Conservation (phyloP, 1,139 yeast species). For the Pichia sp. region DNA sequence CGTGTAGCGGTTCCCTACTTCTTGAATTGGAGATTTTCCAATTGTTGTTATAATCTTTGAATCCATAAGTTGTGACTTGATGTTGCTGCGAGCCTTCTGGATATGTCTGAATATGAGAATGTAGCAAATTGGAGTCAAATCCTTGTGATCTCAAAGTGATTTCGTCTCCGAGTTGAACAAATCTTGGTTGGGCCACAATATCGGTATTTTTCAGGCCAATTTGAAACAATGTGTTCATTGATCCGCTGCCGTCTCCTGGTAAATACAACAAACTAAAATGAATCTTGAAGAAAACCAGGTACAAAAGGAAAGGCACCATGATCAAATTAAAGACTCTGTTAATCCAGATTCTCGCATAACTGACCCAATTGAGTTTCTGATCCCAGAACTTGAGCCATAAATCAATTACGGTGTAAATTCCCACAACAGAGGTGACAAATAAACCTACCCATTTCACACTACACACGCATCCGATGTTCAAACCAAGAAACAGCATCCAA, state of each 20-base stretch:
- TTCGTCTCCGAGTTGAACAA: constrained; percentile 51
- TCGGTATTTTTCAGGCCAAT: constrained; percentile 52
- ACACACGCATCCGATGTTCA: constrained; percentile 85
- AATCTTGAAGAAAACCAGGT: constrained; percentile 62
- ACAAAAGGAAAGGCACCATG: constrained; percentile 63
- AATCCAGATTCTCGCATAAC: constrained; percentile 40
- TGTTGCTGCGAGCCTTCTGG: constrained; percentile 72
- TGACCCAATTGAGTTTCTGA: constrained; percentile 20
- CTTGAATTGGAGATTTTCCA: constrained; percentile 48
- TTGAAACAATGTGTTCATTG: constrained; percentile 64
- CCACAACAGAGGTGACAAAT: constrained; percentile 76
- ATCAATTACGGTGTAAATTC: constrained; percentile 75
- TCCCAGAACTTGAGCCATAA: constrained; percentile 53
- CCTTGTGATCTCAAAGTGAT: constrained; percentile 70
- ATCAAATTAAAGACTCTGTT: constrained; percentile 61
- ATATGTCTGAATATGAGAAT: constrained; percentile 59
- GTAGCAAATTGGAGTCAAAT: constrained; percentile 57
- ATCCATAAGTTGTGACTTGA: constrained; percentile 71
- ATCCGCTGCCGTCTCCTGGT: constrained; percentile 75
- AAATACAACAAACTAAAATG: constrained; percentile 70
- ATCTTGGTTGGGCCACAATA: constrained; percentile 48
- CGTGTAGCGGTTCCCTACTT: constrained; percentile 5
- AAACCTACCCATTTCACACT: constrained; percentile 96
- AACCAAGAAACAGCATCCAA: constrained; percentile 65
- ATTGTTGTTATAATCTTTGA: constrained; percentile 59